These are phyloP conservation scores for Casaregolazyma lundiana DNA, from an alignment of 1,139 yeast species.

Conservation along the genomic window DNA sequence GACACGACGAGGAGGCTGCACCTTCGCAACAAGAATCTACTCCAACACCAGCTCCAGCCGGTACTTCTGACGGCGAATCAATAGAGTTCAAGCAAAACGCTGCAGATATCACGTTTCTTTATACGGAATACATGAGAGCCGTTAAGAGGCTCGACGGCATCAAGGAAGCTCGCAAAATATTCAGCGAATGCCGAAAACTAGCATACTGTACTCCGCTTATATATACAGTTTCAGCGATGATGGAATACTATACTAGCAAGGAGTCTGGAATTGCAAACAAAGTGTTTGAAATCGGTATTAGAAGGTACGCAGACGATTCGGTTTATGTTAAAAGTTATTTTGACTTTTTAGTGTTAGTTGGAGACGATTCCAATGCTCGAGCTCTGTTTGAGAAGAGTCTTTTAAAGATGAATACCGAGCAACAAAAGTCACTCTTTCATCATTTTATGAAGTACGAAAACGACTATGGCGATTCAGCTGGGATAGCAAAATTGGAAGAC, in stretches of 20 bases:
- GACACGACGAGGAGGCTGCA: not conserved
- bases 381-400: slow-evolving; percentile 71
- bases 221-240: slow-evolving; percentile 73
- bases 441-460: slow-evolving; percentile 52
- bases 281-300: slow-evolving; percentile 77
- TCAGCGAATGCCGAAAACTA: slow-evolving; percentile 66
- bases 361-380: slow-evolving; percentile 78
- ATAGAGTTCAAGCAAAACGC: slow-evolving; percentile 21
- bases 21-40: slow-evolving; percentile 2
- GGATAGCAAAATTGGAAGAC: slow-evolving; percentile 60
- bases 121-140: slow-evolving; percentile 34
- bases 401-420: slow-evolving; percentile 38
- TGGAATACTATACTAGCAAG: slow-evolving; percentile 64
- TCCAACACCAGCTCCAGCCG: slow-evolving; percentile 1
- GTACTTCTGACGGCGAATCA: not conserved
- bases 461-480: slow-evolving; percentile 59
- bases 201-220: slow-evolving; percentile 70
- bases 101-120: slow-evolving; percentile 32
- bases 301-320: slow-evolving; percentile 48
- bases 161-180: slow-evolving; percentile 39
- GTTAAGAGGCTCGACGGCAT: slow-evolving; percentile 38
- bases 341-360: slow-evolving; percentile 63
- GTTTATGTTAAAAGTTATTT: slow-evolving; percentile 66
- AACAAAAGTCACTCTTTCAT: slow-evolving; percentile 42
- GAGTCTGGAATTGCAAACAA: slow-evolving; percentile 67